These are phyloP conservation scores for Dryadomyces quercivorus DNA, from an alignment of 2,329 filamentous ascomycete genomes.

Conservation along the genomic window DNA sequence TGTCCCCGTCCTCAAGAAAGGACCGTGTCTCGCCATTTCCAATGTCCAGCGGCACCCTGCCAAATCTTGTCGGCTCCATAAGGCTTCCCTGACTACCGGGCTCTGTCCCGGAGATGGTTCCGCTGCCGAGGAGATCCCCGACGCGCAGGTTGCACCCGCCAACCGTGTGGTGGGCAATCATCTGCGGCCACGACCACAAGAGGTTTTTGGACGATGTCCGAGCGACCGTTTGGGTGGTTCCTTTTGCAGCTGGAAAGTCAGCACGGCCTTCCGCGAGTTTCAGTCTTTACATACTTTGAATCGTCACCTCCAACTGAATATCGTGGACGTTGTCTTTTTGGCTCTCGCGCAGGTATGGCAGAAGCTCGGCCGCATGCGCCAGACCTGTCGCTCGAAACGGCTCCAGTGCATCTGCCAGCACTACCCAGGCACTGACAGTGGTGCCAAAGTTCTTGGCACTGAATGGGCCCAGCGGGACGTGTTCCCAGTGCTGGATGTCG, in stretches of 20 bases:
- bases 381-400: constrained; percentile 26
- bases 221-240: constrained; percentile 39
- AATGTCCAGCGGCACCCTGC: constrained; percentile 26
- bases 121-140: constrained; percentile 66
- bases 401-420: constrained; percentile 63
- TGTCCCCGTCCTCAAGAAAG: constrained; percentile 34
- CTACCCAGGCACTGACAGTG: constrained; percentile 67
- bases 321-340: constrained; percentile 33
- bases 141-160: constrained; percentile 63
- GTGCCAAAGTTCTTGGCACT: constrained; percentile 76
- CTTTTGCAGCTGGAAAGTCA: constrained; percentile 24
- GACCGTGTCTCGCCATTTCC: constrained; percentile 23
- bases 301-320: constrained; percentile 6
- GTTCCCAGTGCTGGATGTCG: constrained; percentile 77
- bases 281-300: not conserved
- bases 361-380: constrained; percentile 21
- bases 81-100: constrained; percentile 25
- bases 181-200: constrained; percentile 72
- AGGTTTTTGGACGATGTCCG: constrained; percentile 42
- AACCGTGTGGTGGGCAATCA: constrained; percentile 70
- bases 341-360: constrained; percentile 41
- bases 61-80: constrained; percentile 32
- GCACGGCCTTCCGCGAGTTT: not conserved
- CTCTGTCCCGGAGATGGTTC: constrained; percentile 51
- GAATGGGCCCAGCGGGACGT: constrained; percentile 70